Evolutionary conservation across 352 stramenopile genomes (phyloP), one percentile per base, ranked within the genome.

Genomic region (Pythium periplocum): DNA sequence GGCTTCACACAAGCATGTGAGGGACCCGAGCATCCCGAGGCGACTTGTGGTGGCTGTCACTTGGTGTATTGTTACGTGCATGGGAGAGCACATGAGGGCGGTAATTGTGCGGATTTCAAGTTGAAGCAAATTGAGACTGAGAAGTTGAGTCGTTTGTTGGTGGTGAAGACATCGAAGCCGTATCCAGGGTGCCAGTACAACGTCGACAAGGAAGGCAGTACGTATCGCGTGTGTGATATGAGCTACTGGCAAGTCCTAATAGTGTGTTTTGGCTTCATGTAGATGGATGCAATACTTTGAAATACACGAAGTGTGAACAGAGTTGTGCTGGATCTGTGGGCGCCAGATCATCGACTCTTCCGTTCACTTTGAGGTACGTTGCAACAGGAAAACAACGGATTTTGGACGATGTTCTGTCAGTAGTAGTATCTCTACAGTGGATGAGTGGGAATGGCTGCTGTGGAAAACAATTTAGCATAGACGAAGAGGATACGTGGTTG

Each of bases 11-110:
- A 91, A 49, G 53, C 83, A 10, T 83, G 68, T 43, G 55, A 55
- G 7, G 72, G 72, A 66, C 2, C 17, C 17, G 17, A 26, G 17
- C 17, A 26, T 26, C 17, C 17, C 17, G 17, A 26, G 17, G 17
- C 0, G 17, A 26, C 62, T 0, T 87, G 77, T 35, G 65, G 69
- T 6, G 41, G 45, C 0, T 87, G 77, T 41, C 55, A 55, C 3
- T 67, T 68, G 5, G 73, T 83, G 30, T 96, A 92, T 62, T 96
- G 88, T 53, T 96, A 94, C 48, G 73, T 87, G 26, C 85, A 96
- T 52, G 44, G 45, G 17, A 26, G 38, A 42, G 38, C 7, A 42
- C 47, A 17, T 33, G 55, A 77, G 43, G 79, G 78, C 34, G 61
- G 68, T 6, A 77, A 68, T 1, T 97, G 86, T 55, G 70, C 71